Conservation (phyloP, 768 basidiomycete genomes). For the Lyophyllum decastes region DNA sequence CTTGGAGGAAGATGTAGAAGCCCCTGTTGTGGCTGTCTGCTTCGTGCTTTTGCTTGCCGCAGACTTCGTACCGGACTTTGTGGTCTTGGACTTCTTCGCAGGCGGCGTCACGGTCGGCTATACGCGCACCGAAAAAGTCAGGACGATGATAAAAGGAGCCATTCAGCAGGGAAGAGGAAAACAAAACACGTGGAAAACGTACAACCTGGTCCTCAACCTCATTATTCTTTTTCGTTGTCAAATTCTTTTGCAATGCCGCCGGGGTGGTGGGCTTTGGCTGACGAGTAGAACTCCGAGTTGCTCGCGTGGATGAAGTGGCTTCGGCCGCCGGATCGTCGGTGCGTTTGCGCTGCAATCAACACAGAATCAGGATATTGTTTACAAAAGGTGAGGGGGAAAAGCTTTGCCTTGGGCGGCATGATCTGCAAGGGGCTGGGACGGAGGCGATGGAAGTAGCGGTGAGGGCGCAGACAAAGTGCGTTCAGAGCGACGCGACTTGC, state of each 20-base stretch:
- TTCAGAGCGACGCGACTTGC: conserved; percentile 16
- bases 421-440: conserved; percentile 5
- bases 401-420: conserved; percentile 41
- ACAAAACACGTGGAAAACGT: conserved; percentile 14
- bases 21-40: conserved; percentile 20
- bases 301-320: conserved; percentile 40
- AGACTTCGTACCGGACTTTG: conserved; percentile 12
- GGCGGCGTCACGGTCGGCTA: conserved; percentile 25
- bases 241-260: conserved; percentile 28
- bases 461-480: background rate
- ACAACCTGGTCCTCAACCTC: conserved; percentile 14
- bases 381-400: background rate
- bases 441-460: background rate
- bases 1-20: conserved; percentile 14
- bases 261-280: conserved; percentile 21
- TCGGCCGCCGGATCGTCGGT: conserved; percentile 37
- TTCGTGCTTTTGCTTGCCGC: conserved; percentile 14
- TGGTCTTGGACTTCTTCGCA: conserved; percentile 41
- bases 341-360: conserved; percentile 56
- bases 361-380: background rate
- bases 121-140: conserved; percentile 1
- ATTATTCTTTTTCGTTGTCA: conserved; percentile 24
- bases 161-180: background rate
- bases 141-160: background rate
- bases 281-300: conserved; percentile 47